Percentiles rank a stretch among this genome's conserved stretches.
These are phyloP conservation scores for Boletus subcaerulescens DNA, from an alignment of 768 basidiomycete species.

Conservation along the genomic window DNA sequence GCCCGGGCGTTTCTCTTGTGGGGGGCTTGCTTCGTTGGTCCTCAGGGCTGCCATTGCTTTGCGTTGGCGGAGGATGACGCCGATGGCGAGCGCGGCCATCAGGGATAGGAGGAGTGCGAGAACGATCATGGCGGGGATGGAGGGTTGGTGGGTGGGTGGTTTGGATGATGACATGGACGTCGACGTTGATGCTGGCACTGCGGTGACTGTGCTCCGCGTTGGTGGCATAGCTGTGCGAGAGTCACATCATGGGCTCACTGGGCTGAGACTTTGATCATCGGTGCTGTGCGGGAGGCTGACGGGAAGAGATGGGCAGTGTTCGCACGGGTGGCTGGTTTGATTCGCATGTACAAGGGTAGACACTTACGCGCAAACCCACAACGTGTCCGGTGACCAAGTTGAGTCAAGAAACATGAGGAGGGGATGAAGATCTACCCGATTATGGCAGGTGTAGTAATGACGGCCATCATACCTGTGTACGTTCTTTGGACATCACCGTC, in stretches of 20 bases:
- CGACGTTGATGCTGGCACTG: neutral
- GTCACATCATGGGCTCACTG: neutral
- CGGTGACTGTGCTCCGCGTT: slow-evolving; percentile 1
- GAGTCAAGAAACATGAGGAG: neutral
- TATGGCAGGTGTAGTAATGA: slow-evolving; percentile 12
- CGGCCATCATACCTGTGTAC: neutral
- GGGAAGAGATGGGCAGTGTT: too few relatives aligned
- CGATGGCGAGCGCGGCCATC: slow-evolving; percentile 20
- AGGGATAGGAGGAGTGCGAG: slow-evolving; percentile 15
- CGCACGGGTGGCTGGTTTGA: too few relatives aligned
- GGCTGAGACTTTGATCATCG: too few relatives aligned
- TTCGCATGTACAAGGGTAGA: too few relatives aligned
- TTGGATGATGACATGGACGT: neutral
- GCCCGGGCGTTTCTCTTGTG: neutral
- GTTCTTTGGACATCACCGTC: too few relatives aligned
- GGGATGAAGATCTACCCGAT: slow-evolving; percentile 4
- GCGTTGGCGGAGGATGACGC: slow-evolving; percentile 21
- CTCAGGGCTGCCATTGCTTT: neutral
- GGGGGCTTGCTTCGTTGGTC: neutral
- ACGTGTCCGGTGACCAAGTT: neutral
- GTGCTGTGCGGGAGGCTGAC: slow-evolving; percentile 14
- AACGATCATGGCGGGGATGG: slow-evolving; percentile 19
- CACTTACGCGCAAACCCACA: too few relatives aligned
- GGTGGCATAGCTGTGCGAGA: slow-evolving; percentile 18
- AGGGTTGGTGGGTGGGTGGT: slow-evolving; percentile 6